Base-by-base conservation (phyloP, 1,284 basidiomycete species). In the Leccinum glutinopallens region DNA sequence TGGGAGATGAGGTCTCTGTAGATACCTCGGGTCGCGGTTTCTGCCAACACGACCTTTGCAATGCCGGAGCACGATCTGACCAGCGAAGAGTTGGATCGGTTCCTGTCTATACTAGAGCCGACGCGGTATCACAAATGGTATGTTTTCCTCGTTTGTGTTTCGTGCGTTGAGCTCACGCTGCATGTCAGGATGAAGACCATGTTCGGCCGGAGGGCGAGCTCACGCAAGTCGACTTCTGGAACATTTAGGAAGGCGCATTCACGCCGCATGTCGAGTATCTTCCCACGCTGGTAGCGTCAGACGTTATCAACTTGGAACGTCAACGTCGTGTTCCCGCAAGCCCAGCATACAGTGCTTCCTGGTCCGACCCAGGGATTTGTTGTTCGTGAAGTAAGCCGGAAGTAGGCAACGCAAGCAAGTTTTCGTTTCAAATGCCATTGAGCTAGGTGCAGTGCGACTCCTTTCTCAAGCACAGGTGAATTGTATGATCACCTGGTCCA, bases 171-270 rank as follows among this genome's bases (percentile, higher is more conserved):
- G 6, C 39, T 75, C 55, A 73, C 35, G 22, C 58, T 4, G 35
- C 41, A 5, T 17, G 17, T 55, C 68, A 95, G 93, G 93, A 94
- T 96, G 90, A 89, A n/a, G n/a, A n/a, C n/a, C n/a, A n/a, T n/a
- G n/a, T n/a, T n/a, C n/a, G n/a, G n/a, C n/a, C n/a, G n/a, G n/a
- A n/a, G 2, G 86, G 87, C 8, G 92, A 94, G 71, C 80, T 96
- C 57, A 94, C 93, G 0, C 94, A 96, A 77, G 92, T 95, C 62
- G 91, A 93, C 67, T 92, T 96, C 68, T 96, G 93, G 93, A 92
- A 86, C 64, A 80, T 93, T 13, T 96, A 96, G 78, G 90, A 91
- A 71, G 89, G 92, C 65, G 82, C 80, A 0, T 92, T 91, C 71
- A 78, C 81, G 12, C 84, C 83, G 1, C 83, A 80, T 68, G 75